Base-by-base conservation (phyloP, 2,329 filamentous ascomycete genomes). In the Hypoxylon sp. region DNA sequence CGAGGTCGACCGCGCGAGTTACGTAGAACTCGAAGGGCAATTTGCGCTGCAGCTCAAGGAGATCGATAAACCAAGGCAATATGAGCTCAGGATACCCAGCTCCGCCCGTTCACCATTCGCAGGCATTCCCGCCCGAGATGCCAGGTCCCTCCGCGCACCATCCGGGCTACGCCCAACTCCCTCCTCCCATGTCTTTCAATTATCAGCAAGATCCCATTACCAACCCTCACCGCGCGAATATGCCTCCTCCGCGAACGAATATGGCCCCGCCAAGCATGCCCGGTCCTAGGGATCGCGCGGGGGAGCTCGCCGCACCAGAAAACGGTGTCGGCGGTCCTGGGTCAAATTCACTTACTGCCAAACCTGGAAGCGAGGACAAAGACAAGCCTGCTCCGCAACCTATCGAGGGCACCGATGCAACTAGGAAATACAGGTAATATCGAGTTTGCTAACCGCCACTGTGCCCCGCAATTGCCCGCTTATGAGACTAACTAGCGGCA, bases 1-100 rank as follows among this genome's bases (percentile, higher is more conserved):
- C 45, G 32, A 61, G 46, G 38, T 57, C 26, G 36, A 53, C 42
- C 28, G 50, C 54, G 48, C 44, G 32, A 51, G 40, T 60, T 48
- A 26, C 44, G 26, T 49, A 56, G 46, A 50, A 22, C 33, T 33
- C 8, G 30, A 55, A 40, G 62, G 67, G 55, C 40, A 49, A 52
- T 65, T 58, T 58, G 50, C 11, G 40, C 48, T 53, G 42, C 26
- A 69, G 28, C 30, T 64, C 49, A 61, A 50, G 33, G 55, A 49
- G 46, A 61, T 57, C 52, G 58, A 60, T 26, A 68, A 60, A 64
- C 50, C 38, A 55, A 69, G 40, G 16, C 64, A 70, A 59, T n/a
- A 75, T 75, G 73, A 73, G 72, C 71, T 74, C 73, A 68, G 73
- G 73, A 68, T 75, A 75, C 26, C 72, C 72, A 53, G 69, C 72